phyloP scores from a whole-genome alignment of 208 protist genomes.

The Wallacemonas rigidus region DNA sequence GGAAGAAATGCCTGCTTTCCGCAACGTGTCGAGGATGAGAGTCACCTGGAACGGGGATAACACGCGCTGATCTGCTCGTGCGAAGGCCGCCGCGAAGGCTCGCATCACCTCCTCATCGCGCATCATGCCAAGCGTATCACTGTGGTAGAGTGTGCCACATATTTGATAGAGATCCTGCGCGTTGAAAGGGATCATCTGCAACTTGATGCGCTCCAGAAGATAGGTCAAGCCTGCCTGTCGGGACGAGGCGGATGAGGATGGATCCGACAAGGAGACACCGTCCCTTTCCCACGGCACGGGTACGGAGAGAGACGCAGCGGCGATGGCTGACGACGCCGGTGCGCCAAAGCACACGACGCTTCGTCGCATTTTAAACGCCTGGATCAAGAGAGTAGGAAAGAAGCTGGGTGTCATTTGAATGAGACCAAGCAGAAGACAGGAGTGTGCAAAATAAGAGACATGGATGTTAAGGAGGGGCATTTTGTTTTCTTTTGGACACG shows the following conservation, averaged over 20 bases:
- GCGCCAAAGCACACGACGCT: not conserved
- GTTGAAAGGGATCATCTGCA: slow-evolving; percentile 74
- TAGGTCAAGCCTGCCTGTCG: slow-evolving; percentile 34
- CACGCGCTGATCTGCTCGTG: slow-evolving; percentile 68
- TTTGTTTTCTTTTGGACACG: too few species aligned
- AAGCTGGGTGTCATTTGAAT: too few species aligned
- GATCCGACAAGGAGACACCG: not conserved
- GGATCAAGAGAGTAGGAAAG: too few species aligned
- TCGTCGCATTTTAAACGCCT: not conserved
- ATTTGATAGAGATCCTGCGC: slow-evolving; percentile 86
- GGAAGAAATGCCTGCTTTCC: slow-evolving; percentile 61
- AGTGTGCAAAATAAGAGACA: too few species aligned
- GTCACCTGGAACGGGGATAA: slow-evolving; percentile 83
- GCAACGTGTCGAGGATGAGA: slow-evolving; percentile 75
- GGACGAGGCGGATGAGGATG: not conserved
- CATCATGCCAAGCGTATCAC: slow-evolving; percentile 67
- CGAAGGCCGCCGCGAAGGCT: slow-evolving; percentile 73
- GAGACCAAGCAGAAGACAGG: too few species aligned
- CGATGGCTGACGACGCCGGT: not conserved
- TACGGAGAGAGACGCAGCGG: not conserved
- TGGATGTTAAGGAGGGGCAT: too few species aligned
- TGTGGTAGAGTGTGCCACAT: slow-evolving; percentile 67
- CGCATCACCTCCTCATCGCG: slow-evolving; percentile 85
- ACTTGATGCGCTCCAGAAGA: slow-evolving; percentile 64
- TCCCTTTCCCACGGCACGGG: slow-evolving; percentile 1